phyloP scores from a whole-genome alignment of 257 asterid species.

The Solanum clarkiae region DNA sequence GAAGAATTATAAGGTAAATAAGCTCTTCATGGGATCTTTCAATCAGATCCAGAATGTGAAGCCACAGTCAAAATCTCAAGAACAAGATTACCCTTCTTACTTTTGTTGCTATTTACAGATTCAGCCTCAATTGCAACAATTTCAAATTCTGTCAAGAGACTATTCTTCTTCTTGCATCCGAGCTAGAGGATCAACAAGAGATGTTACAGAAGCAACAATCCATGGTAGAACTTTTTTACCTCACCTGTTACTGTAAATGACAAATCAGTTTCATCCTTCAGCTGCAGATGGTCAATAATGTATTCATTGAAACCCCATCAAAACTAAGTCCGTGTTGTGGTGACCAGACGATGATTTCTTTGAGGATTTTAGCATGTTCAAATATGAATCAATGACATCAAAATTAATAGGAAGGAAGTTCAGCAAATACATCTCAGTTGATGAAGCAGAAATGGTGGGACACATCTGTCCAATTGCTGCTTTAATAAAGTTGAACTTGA shows the following conservation, averaged over 20 bases:
- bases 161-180: no score
- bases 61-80: neutral
- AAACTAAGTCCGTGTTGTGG: neutral
- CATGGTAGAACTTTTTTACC: neutral
- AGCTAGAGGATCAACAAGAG: no score
- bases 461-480: neutral
- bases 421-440: neutral
- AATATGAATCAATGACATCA: neutral
- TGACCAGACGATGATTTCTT: neutral
- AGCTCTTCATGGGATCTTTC: neutral
- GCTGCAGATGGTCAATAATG: neutral
- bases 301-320: no score
- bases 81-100: neutral
- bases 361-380: neutral
- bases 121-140: no score
- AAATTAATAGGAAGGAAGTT: neutral
- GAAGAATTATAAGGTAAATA: neutral
- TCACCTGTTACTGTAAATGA: neutral
- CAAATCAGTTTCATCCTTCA: neutral
- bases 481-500: neutral
- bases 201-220: no score
- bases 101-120: neutral
- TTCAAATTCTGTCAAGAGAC: no score
- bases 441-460: neutral
- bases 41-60: neutral